A percentile compares a stretch with the other conserved stretches of the same genome.
phyloP scores from a whole-genome alignment of 2,329 filamentous ascomycete species.

The Juglanconis sp. region DNA sequence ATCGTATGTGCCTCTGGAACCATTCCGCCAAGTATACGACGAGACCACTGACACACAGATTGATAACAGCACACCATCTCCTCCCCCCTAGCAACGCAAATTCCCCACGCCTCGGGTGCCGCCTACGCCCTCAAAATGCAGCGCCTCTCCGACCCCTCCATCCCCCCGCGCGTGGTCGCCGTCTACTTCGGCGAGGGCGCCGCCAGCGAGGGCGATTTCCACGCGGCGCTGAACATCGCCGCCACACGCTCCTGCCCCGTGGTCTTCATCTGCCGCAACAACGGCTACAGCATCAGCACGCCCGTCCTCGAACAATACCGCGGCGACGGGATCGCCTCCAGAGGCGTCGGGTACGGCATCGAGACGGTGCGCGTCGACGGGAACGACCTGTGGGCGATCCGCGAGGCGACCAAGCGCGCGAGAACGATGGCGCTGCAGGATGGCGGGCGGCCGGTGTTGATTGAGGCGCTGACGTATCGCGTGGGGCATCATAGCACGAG shows the following conservation, averaged over 20 bases:
- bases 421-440: constrained; percentile 74
- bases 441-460: constrained; percentile 77
- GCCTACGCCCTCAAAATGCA: constrained; percentile 78
- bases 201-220: constrained; percentile 79
- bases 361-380: constrained; percentile 79
- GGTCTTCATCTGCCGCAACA: constrained; percentile 79
- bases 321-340: constrained; percentile 75
- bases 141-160: constrained; percentile 60
- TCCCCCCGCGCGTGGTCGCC: constrained; percentile 59
- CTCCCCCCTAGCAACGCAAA: constrained; percentile 73
- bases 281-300: constrained; percentile 78
- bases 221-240: constrained; percentile 77
- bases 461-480: constrained; percentile 98
- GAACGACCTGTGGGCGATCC: constrained; percentile 77
- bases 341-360: constrained; percentile 78
- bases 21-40: neutral
- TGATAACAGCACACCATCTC: constrained; percentile 65
- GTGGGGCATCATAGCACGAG: constrained; percentile 93
- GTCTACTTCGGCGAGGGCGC: constrained; percentile 83
- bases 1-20: constrained; percentile 55
- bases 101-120: constrained; percentile 74
- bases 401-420: constrained; percentile 67
- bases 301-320: constrained; percentile 79
- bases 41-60: neutral
- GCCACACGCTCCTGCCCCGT: constrained; percentile 73